A percentile compares a stretch with the other conserved stretches of the same genome.
phyloP scores from a whole-genome alignment of 2,329 filamentous ascomycete genomes.

The Grosmannia penicillata region DNA sequence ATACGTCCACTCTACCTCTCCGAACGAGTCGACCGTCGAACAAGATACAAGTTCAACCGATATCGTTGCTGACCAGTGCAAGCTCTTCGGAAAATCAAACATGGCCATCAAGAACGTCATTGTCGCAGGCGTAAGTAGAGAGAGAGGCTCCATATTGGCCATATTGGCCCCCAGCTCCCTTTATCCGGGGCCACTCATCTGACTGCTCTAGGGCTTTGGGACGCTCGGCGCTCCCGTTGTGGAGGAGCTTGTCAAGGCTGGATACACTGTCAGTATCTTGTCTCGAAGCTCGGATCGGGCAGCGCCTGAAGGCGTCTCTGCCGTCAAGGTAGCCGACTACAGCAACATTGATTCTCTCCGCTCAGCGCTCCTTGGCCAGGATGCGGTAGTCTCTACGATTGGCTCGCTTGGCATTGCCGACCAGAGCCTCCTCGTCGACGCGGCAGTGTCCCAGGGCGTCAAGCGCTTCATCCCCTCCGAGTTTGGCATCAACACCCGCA shows the following conservation, averaged over 20 bases:
- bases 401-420: conserved; percentile 23
- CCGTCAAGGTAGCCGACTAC: conserved; percentile 30
- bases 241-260: conserved; percentile 16
- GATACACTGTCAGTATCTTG: conserved; percentile 36
- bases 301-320: conserved; percentile 19
- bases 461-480: conserved; percentile 15
- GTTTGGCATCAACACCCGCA: conserved; percentile 14
- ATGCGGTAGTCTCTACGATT: conserved; percentile 36
- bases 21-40: not conserved
- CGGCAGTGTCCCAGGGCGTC: conserved; percentile 11
- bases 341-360: conserved; percentile 22
- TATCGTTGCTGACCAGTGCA: not conserved
- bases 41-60: not conserved
- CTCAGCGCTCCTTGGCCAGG: conserved; percentile 29
- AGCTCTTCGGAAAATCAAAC: not conserved
- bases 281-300: conserved; percentile 27
- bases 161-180: too few relatives aligned
- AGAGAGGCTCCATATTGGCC: too few relatives aligned
- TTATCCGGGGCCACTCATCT: too few relatives aligned
- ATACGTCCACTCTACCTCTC: too few relatives aligned
- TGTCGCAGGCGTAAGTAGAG: conserved; percentile 22
- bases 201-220: conserved; percentile 16
- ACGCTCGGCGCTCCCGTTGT: conserved; percentile 18
- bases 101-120: conserved; percentile 20
- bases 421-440: conserved; percentile 11